phyloP scores from a whole-genome alignment of 2,329 filamentous ascomycete genomes.

The Clarireedia monteithiana region DNA sequence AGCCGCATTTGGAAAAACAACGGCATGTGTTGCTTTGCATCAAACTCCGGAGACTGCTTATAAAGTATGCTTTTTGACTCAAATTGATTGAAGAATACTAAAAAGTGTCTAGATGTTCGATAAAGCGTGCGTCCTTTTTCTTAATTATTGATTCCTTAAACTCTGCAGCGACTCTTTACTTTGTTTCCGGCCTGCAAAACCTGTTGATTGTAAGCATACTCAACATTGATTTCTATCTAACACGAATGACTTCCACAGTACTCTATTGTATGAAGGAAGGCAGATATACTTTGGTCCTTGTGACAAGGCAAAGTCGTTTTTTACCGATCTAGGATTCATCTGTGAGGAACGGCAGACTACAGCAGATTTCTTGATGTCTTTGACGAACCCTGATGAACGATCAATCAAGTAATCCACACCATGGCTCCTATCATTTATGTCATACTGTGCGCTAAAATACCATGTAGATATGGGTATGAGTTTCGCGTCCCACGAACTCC shows the following conservation, averaged over 20 bases:
- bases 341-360: conserved; percentile 50
- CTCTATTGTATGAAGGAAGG: neutral
- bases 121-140: conserved; percentile 39
- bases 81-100: neutral
- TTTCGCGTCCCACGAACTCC: conserved; percentile 56
- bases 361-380: conserved; percentile 69
- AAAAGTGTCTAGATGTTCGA: conserved; percentile 44
- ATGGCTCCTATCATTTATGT: neutral
- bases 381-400: conserved; percentile 48
- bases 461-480: conserved; percentile 48
- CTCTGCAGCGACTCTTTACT: too few species aligned
- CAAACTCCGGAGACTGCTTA: conserved; percentile 64
- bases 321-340: conserved; percentile 63
- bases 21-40: conserved; percentile 62
- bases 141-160: too few species aligned
- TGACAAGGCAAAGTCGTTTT: conserved; percentile 58
- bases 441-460: conserved; percentile 26
- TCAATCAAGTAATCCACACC: neutral
- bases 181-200: neutral
- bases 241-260: neutral
- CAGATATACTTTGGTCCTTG: conserved; percentile 65
- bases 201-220: neutral
- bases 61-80: conserved; percentile 37
- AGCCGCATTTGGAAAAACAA: conserved; percentile 54
- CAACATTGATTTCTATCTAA: neutral